Evolutionary conservation across 2,329 filamentous ascomycete genomes (phyloP).

Genomic region (Beauveria asiatica): DNA sequence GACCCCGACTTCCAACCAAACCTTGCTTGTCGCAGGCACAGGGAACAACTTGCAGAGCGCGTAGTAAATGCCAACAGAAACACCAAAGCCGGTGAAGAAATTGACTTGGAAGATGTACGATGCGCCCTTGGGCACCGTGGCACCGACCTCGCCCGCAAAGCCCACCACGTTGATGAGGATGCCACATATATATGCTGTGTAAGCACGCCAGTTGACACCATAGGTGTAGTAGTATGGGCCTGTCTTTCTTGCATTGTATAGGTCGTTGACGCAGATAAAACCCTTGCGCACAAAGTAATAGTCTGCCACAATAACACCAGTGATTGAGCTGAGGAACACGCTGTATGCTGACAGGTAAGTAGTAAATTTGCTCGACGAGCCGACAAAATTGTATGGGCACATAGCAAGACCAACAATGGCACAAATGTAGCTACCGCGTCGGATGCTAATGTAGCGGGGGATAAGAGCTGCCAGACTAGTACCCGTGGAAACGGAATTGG

Average conservation of each 20-base stretch:
- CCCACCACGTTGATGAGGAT: slow-evolving; percentile 89
- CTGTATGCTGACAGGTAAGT: slow-evolving; percentile 88
- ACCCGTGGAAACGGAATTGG: slow-evolving; percentile 76
- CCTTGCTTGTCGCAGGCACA: slow-evolving; percentile 63
- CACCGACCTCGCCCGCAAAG: slow-evolving; percentile 73
- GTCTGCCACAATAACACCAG: slow-evolving; percentile 81
- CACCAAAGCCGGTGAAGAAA: slow-evolving; percentile 77
- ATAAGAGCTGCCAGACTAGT: slow-evolving; percentile 76
- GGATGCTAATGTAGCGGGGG: slow-evolving; percentile 74
- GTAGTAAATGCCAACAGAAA: slow-evolving; percentile 62
- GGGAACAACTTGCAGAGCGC: slow-evolving; percentile 59
- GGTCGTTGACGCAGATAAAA: slow-evolving; percentile 67
- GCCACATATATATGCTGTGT: slow-evolving; percentile 71
- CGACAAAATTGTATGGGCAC: slow-evolving; percentile 78
- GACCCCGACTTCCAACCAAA: slow-evolving; percentile 69
- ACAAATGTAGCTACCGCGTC: slow-evolving; percentile 80
- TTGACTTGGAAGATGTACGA: slow-evolving; percentile 85
- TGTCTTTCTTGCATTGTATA: slow-evolving; percentile 62
- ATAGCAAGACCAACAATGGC: slow-evolving; percentile 72
- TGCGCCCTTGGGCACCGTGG: slow-evolving; percentile 64
- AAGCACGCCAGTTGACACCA: slow-evolving; percentile 77
- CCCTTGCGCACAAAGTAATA: slow-evolving; percentile 82
- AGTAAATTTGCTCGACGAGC: slow-evolving; percentile 71
- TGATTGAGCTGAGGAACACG: slow-evolving; percentile 88
- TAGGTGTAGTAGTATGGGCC: slow-evolving; percentile 66